Conservation (phyloP, 2,329 filamentous ascomycete species). For the Immersiporthe knoxdaviesiana region DNA sequence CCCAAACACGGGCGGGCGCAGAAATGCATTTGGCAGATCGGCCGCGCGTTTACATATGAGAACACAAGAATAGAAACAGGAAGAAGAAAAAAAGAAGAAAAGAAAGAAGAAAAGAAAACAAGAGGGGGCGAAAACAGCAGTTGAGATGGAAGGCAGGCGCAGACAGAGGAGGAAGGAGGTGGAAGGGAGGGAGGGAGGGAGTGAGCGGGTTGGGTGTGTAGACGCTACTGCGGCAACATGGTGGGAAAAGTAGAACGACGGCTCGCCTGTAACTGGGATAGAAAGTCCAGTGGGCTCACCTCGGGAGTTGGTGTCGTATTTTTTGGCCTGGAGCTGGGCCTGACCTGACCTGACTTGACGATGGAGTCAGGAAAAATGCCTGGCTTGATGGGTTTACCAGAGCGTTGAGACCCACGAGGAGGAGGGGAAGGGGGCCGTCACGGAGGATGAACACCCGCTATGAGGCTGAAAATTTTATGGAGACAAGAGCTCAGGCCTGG, state of each 20-base stretch:
- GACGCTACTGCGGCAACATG: constrained; percentile 25
- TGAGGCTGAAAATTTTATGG: constrained; percentile 29
- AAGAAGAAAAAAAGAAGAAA: too few species aligned
- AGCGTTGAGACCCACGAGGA: constrained; percentile 20
- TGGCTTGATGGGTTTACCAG: constrained; percentile 1
- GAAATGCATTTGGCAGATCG: not conserved
- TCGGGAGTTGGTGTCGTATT: constrained; percentile 10
- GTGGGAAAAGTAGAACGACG: constrained; percentile 26
- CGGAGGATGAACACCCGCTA: constrained; percentile 13
- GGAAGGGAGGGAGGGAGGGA: constrained; percentile 20
- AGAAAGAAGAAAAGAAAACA: too few species aligned
- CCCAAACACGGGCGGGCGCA: constrained; percentile 9
- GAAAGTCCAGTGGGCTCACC: constrained; percentile 27
- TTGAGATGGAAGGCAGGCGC: constrained; percentile 24
- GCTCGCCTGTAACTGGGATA: constrained; percentile 26
- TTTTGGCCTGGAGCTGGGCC: not conserved
- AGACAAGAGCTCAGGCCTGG: constrained; percentile 15
- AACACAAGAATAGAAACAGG: not conserved
- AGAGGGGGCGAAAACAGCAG: not conserved
- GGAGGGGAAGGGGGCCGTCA: constrained; percentile 9
- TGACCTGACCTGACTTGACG: constrained; percentile 16
- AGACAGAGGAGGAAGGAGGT: constrained; percentile 16
- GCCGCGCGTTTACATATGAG: constrained; percentile 14
- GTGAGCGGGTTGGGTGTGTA: not conserved
- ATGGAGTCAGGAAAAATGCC: constrained; percentile 21